phyloP scores from a whole-genome alignment of 441 rosid species.

The Sinapis alba region DNA sequence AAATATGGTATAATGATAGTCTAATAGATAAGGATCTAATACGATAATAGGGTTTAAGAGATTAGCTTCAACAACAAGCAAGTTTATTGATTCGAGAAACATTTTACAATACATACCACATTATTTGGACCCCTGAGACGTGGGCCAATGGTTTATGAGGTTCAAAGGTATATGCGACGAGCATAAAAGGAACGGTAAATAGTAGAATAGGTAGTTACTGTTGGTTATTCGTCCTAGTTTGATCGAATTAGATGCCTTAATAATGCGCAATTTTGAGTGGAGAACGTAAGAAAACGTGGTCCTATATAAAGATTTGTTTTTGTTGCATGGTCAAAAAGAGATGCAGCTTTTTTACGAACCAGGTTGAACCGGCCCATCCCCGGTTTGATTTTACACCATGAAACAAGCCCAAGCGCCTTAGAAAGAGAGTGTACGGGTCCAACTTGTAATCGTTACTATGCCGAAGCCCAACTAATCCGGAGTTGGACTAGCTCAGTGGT shows the following conservation, averaged over 20 bases:
- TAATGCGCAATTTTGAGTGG: conserved; percentile 2
- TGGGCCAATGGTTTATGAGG: background rate
- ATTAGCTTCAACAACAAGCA: conserved; percentile 33
- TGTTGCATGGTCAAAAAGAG: conserved; percentile 20
- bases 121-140: conserved; percentile 2
- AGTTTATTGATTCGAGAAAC: conserved; percentile 10
- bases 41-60: background rate
- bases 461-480: background rate
- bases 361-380: background rate
- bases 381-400: background rate
- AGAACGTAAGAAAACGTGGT: background rate
- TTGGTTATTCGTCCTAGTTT: conserved; percentile 15
- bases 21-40: conserved; percentile 26
- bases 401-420: background rate
- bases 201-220: conserved; percentile 15
- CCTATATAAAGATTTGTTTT: background rate
- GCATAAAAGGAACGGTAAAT: conserved; percentile 6
- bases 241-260: conserved; percentile 12
- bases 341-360: background rate
- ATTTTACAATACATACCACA: background rate
- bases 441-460: background rate
- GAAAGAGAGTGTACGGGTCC: background rate
- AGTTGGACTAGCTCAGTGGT: background rate
- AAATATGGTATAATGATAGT: conserved; percentile 9
- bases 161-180: conserved; percentile 22